Evolutionary conservation across 495 filamentous ascomycete genomes (phyloP).

Genomic region (Neurospora hispaniola): DNA sequence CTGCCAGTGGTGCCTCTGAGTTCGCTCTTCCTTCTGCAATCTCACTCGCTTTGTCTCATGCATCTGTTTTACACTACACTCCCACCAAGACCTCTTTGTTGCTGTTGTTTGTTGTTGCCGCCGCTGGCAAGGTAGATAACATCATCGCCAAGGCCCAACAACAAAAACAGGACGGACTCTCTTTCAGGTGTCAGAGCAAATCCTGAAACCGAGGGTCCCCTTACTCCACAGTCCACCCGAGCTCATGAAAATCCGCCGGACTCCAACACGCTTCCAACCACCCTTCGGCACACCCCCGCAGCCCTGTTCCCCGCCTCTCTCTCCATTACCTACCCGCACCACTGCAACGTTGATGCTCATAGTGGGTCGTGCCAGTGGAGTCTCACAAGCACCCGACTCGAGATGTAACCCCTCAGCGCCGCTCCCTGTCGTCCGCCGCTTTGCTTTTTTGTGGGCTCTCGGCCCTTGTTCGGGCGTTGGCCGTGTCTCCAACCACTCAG

Average conservation of each 20-base stretch:
- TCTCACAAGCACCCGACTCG: background rate
- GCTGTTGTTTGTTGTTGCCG: background rate
- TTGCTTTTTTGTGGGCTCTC: background rate
- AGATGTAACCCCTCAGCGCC: background rate
- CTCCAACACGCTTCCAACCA: background rate
- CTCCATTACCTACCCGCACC: background rate
- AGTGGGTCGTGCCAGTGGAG: background rate
- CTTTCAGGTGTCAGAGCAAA: background rate
- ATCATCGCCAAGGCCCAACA: background rate
- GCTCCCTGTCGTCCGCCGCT: background rate
- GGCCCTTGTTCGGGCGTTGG: background rate
- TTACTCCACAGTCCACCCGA: background rate
- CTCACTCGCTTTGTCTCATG: too few species aligned
- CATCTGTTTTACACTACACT: too few species aligned
- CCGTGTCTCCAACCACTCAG: background rate
- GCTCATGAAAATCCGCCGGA: background rate
- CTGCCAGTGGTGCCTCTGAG: too few species aligned
- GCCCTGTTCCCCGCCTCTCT: background rate
- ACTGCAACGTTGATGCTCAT: background rate
- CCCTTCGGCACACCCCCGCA: background rate
- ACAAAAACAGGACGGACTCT: background rate
- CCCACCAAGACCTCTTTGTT: too few species aligned
- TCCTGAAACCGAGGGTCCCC: background rate
- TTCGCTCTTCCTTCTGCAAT: too few species aligned
- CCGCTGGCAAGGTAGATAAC: background rate